Conservation (phyloP, 1,284 basidiomycete genomes). For the Heterobasidion irregulare region DNA sequence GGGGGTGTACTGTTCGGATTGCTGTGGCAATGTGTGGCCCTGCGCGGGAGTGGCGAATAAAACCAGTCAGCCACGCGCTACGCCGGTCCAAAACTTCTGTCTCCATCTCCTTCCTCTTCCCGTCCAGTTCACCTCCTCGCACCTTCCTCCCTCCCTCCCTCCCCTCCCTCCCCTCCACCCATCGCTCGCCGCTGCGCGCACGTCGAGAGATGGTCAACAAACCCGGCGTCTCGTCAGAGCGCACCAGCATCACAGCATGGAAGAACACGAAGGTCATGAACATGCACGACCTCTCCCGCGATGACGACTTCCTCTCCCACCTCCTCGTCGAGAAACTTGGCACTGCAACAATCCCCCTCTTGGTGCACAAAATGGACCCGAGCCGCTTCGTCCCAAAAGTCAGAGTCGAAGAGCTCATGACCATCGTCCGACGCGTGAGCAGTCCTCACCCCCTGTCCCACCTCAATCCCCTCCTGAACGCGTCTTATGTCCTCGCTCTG, state of each 20-base stretch:
- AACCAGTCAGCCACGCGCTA: background rate
- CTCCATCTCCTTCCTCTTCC: slow-evolving; percentile 2
- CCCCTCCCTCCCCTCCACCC: background rate
- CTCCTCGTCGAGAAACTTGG: slow-evolving; percentile 80
- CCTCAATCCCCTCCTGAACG: slow-evolving; percentile 9
- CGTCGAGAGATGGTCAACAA: background rate
- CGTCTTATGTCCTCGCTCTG: slow-evolving; percentile 11
- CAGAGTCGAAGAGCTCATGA: slow-evolving; percentile 52
- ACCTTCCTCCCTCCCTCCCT: background rate
- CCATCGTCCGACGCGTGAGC: slow-evolving; percentile 71
- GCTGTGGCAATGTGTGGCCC: background rate
- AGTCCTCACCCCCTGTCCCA: slow-evolving; percentile 15
- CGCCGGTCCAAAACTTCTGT: background rate
- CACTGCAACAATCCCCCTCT: slow-evolving; percentile 62
- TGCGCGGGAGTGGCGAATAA: too few species aligned
- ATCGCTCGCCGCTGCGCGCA: background rate
- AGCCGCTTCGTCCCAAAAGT: slow-evolving; percentile 66
- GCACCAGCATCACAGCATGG: slow-evolving; percentile 37
- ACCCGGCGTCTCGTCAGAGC: slow-evolving; percentile 4
- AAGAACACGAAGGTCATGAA: slow-evolving; percentile 80
- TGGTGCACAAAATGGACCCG: slow-evolving; percentile 82
- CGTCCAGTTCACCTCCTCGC: background rate
- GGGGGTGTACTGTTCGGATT: background rate
- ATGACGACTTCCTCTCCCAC: slow-evolving; percentile 82
- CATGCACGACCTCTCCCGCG: slow-evolving; percentile 75